phyloP scores from a whole-genome alignment of 2,329 filamentous ascomycete genomes.

The Davidsoniella virescens region DNA sequence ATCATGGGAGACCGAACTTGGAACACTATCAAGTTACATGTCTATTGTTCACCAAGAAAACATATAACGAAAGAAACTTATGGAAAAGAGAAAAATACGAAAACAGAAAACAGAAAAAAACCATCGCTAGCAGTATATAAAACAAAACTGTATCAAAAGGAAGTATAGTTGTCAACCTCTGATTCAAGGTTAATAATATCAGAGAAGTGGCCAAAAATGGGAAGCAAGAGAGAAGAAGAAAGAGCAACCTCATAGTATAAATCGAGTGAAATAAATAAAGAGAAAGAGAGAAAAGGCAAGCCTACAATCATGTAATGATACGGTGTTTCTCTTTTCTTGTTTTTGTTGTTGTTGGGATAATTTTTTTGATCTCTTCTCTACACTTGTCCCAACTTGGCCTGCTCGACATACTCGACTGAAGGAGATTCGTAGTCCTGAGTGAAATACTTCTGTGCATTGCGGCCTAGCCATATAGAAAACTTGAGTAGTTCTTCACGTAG shows the following conservation, averaged over 20 bases:
- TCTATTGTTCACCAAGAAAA: neutral
- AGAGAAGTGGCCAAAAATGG: too few relatives aligned
- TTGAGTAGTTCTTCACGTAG: conserved; percentile 79
- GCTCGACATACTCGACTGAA: conserved; percentile 54
- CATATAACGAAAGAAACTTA: conserved; percentile 1
- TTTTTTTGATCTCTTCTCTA: neutral
- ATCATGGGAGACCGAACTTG: neutral
- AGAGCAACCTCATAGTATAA: neutral
- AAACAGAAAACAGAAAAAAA: conserved; percentile 1
- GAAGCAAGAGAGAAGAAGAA: neutral
- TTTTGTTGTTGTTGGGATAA: too few relatives aligned
- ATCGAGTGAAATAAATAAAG: neutral
- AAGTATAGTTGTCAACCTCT: neutral
- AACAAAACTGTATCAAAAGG: neutral
- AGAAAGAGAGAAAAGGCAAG: neutral
- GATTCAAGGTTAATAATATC: too few relatives aligned
- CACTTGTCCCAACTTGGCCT: conserved; percentile 27
- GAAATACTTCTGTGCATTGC: conserved; percentile 64
- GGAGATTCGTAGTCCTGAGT: conserved; percentile 59
- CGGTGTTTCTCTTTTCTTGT: too few relatives aligned
- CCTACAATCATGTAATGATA: neutral
- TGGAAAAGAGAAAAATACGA: neutral
- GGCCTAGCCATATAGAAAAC: conserved; percentile 71
- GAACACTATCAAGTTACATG: too few relatives aligned
- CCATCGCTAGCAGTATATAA: neutral